phyloP scores from a whole-genome alignment of 495 filamentous ascomycete species.

The Collariella sp. region DNA sequence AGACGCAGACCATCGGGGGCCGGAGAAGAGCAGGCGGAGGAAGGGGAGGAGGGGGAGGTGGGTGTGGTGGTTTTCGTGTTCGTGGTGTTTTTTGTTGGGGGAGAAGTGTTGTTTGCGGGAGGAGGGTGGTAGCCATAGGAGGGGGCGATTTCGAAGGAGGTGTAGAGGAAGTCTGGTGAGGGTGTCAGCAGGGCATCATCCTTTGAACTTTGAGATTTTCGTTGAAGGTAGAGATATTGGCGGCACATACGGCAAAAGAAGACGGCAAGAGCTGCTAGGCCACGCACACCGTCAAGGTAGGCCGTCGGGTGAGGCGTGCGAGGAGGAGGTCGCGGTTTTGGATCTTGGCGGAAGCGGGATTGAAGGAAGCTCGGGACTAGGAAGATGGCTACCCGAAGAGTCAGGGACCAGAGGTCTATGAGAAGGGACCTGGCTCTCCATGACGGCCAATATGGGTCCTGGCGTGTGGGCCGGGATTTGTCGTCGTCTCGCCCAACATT shows the following conservation, averaged over 20 bases:
- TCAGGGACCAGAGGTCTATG: conserved; percentile 1
- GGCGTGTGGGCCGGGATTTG: conserved; percentile 19
- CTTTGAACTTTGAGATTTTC: too few species aligned
- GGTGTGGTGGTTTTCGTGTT: conserved; percentile 41
- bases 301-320: conserved; percentile 35
- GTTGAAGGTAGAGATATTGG: too few species aligned
- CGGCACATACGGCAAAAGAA: conserved; percentile 51
- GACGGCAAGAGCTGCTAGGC: conserved; percentile 50
- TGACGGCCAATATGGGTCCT: too few species aligned
- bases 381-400: conserved; percentile 24
- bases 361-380: conserved; percentile 35
- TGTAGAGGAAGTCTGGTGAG: conserved; percentile 42
- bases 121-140: conserved; percentile 28
- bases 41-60: conserved; percentile 57
- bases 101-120: too few species aligned
- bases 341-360: conserved; percentile 12
- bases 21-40: too few species aligned
- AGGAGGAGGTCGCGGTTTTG: not conserved
- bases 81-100: too few species aligned
- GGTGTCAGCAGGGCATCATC: too few species aligned
- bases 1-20: conserved; percentile 66
- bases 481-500: conserved; percentile 22
- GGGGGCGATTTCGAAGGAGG: conserved; percentile 36
- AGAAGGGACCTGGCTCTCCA: conserved; percentile 2
- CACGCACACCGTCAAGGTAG: conserved; percentile 52